Base-by-base conservation (phyloP, 306 rosid species). In the Pachyrhizus erosus region DNA sequence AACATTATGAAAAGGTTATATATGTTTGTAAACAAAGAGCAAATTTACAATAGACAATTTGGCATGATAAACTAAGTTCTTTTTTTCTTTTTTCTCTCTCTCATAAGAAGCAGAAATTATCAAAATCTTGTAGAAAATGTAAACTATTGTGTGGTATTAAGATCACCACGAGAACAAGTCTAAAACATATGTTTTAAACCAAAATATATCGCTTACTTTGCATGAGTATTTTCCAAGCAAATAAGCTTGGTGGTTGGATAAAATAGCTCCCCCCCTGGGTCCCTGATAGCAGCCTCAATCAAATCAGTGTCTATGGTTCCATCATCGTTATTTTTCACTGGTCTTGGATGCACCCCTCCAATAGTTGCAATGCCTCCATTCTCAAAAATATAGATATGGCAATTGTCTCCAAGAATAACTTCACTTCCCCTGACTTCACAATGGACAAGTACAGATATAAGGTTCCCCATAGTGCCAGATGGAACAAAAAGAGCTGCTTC, bases 381-480 rank as follows among this genome's bases (percentile, higher is more conserved):
- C 90, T 95, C 98, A 65, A 71, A 88, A 21, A 95, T 86, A 78
- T 88, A 87, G 62, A 95, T 93, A 78, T 93, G 97, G 61, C 90
- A 89, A 87, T 80, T 92, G 81, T 93, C 73, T 9, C 99, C 99
- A 21, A 95, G 94, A 83, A 95, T 90, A 18, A 95, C 97, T 83
- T 95, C 99, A 80, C 97, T 93, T 33, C 99, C 99, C 87, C 99
- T 87, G 20, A 89, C 43, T 46, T 95, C 96, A 76, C 99, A 95
- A 74, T 93, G 99, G 3, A 84, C 90, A 70, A 96, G 98, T 55
- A 96, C 97, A 76, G 93, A 85, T 9, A 96, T 89, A 42, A 96
- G 99, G 83, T 96, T 96, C 18, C 97, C 98, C 99, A 96, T 96
- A 0, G 99, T 96, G 21, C 99, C 99, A 5, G 99, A 96, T 7